These are phyloP conservation scores for Mycena galopus DNA, from an alignment of 768 basidiomycete species.

Conservation along the genomic window DNA sequence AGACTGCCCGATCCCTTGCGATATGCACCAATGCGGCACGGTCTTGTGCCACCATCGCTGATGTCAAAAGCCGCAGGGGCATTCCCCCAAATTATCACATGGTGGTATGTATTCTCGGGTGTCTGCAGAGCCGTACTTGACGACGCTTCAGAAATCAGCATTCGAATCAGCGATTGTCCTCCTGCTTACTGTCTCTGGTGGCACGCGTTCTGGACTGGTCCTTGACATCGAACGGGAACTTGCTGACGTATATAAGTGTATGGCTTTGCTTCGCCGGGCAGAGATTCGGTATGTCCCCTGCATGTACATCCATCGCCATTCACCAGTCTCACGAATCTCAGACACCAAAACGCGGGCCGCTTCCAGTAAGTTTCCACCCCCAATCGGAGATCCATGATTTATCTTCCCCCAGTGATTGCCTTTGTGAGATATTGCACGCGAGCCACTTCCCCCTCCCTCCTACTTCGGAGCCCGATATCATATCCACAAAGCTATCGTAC, in stretches of 20 bases:
- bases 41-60: conserved; percentile 67
- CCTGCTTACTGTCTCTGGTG: conserved; percentile 58
- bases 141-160: conserved; percentile 40
- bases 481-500: not conserved
- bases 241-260: conserved; percentile 56
- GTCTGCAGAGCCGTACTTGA: not conserved
- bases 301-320: not conserved
- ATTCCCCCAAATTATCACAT: conserved; percentile 35
- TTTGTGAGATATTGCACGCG: conserved; percentile 24
- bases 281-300: conserved; percentile 29
- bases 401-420: conserved; percentile 15
- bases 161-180: conserved; percentile 60
- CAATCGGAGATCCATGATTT: not conserved
- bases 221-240: conserved; percentile 50
- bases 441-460: conserved; percentile 22
- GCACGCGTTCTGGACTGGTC: conserved; percentile 43
- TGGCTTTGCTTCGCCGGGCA: conserved; percentile 31
- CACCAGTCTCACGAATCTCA: not conserved
- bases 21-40: conserved; percentile 77
- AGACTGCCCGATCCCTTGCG: conserved; percentile 60
- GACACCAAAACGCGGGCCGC: conserved; percentile 30
- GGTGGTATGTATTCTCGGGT: not conserved
- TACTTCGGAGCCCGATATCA: not conserved
- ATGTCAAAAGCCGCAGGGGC: conserved; percentile 52
- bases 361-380: conserved; percentile 13